Conservation (phyloP, 2,329 filamentous ascomycete genomes). For the Penicillium decumbens region DNA sequence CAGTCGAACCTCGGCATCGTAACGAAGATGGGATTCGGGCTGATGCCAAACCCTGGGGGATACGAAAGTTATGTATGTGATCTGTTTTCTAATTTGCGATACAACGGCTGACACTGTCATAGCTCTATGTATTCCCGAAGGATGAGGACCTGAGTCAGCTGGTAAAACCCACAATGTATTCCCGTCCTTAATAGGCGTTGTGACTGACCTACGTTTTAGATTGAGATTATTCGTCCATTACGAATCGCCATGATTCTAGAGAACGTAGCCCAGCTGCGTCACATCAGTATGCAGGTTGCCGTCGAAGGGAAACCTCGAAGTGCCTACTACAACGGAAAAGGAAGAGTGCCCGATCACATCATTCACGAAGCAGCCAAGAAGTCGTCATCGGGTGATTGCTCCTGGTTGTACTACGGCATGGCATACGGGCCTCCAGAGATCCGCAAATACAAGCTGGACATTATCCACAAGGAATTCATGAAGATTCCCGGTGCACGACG, state of each 20-base stretch:
- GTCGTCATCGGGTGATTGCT: conserved; percentile 3
- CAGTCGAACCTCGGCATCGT: conserved; percentile 11
- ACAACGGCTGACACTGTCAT: not conserved
- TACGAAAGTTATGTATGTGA: conserved; percentile 8
- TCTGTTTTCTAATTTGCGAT: not conserved
- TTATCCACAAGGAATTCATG: conserved; percentile 12
- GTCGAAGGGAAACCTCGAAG: conserved; percentile 9
- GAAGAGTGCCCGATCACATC: conserved; percentile 1
- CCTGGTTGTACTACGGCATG: conserved; percentile 11
- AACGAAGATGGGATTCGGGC: conserved; percentile 12
- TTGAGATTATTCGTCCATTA: conserved; percentile 9
- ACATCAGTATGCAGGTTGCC: conserved; percentile 5
- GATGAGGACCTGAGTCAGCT: conserved; percentile 5
- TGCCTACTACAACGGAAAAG: conserved; percentile 7
- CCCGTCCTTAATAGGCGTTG: not conserved
- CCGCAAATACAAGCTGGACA: conserved; percentile 10
- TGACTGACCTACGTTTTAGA: not conserved
- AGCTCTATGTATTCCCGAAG: conserved; percentile 5
- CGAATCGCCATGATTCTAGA: conserved; percentile 11
- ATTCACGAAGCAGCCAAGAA: conserved; percentile 6
- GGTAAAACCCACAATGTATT: not conserved
- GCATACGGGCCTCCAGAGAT: conserved; percentile 8
- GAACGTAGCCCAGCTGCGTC: conserved; percentile 9
- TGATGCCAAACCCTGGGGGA: conserved; percentile 13
- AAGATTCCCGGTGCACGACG: conserved; percentile 8